Percentiles rank a stretch among this genome's conserved stretches.
Evolutionary conservation across 23 red algal genomes (phyloP).

Genomic region (Gracilariopsis chorda): DNA sequence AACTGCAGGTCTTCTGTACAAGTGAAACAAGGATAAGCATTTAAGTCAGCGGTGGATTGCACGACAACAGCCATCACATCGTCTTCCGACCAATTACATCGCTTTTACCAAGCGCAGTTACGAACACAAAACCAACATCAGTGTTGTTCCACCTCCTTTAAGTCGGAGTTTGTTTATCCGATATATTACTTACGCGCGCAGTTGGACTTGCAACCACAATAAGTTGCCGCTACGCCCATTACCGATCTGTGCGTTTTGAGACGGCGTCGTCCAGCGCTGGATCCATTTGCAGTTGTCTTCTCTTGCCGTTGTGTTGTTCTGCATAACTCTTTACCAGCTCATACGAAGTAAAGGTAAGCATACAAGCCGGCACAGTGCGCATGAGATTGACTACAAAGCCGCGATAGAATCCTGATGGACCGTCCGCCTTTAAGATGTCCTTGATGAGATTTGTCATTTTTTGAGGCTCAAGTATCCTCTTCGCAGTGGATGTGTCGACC

Average conservation of each 20-base stretch:
- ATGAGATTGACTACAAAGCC: conserved; percentile 86
- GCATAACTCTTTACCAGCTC: conserved; percentile 79
- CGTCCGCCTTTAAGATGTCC: conserved; percentile 70
- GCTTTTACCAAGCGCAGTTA: too few species aligned
- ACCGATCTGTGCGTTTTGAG: not conserved
- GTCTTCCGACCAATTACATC: too few species aligned
- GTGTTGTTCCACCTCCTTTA: too few species aligned
- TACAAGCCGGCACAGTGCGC: conserved; percentile 84
- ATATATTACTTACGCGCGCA: too few species aligned
- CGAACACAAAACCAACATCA: too few species aligned
- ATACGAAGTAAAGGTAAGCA: conserved; percentile 93
- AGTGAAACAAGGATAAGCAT: too few species aligned
- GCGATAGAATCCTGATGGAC: conserved; percentile 78
- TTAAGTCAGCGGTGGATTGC: too few species aligned
- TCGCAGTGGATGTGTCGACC: conserved; percentile 30
- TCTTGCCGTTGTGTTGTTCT: conserved; percentile 5
- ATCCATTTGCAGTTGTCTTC: conserved; percentile 29
- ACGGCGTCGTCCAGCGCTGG: not conserved
- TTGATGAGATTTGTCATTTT: conserved; percentile 42
- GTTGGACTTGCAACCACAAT: too few species aligned
- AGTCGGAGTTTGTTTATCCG: too few species aligned
- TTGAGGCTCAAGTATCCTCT: not conserved
- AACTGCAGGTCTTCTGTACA: too few species aligned
- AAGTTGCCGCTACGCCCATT: too few species aligned
- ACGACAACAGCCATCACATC: too few species aligned